Base-by-base conservation (phyloP, 2,329 filamentous ascomycete genomes). In the Fusarium temperatum region DNA sequence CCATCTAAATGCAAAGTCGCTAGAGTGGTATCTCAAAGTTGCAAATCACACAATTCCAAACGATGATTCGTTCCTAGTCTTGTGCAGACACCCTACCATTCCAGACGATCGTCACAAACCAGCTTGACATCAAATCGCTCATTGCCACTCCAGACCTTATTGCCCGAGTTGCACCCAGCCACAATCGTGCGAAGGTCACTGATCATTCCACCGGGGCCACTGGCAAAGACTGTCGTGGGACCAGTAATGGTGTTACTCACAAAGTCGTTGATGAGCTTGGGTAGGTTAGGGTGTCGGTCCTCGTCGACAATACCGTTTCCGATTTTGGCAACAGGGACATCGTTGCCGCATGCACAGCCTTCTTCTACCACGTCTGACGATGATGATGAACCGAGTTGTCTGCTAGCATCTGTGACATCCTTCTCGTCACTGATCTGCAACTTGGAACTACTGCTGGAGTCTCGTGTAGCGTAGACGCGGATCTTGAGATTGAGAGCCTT, bases 181-280 rank as follows among this genome's bases (percentile, higher is more conserved):
- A 92, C 88, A 4, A 85, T 85, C 9, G 70, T 80, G 32, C 90
- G 83, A 65, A 92, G 75, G 61, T 90, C 89, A n/a, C 83, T 84
- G 11, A 91, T 86, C 87, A 92, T 90, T 4, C 85, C 83, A 2
- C 85, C 84, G 3, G 90, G 90, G 0, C 90, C 90, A 74, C 89
- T 92, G 0, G 87, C 89, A 77, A 90, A 86, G 0, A 92, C 88
- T 0, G 84, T 83, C 1, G 88, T 90, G 18, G 86, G 81, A 0
- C 89, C 89, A 1, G 79, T 76, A 1, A 84, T 79, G 1, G 87
- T 88, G 4, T 80, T 76, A 1, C 82, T 82, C 8, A 89, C 83
- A 72, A 91, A 91, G 7, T 81, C 80, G 12, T 76, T 77, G 5
- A 92, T 82, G 14, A 89, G 80, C 22, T 80, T 79, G 3, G 76